A percentile compares a stretch with the other conserved stretches of the same genome.
phyloP scores from a whole-genome alignment of 1,284 basidiomycete species.

The Meira miltonrushii region DNA sequence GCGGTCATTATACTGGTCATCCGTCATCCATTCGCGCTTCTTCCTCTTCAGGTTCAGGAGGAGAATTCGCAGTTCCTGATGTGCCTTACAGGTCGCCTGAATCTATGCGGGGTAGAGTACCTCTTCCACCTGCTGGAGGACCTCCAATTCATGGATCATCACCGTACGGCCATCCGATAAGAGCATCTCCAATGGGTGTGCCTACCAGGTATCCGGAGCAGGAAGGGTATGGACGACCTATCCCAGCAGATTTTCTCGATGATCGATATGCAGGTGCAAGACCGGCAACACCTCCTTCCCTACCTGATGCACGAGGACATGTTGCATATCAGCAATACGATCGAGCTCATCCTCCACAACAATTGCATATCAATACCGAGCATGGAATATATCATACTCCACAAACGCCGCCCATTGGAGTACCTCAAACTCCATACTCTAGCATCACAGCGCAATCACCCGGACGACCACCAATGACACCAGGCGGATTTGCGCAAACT shows the following conservation, averaged over 20 bases:
- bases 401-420: too few relatives aligned
- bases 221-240: neutral
- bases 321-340: neutral
- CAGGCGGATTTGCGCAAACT: too few relatives aligned
- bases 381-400: too few relatives aligned
- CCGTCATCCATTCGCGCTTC: neutral
- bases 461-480: too few relatives aligned
- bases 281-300: neutral
- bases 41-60: neutral
- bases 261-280: neutral
- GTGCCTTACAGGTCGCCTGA: conserved; percentile 9
- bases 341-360: too few relatives aligned
- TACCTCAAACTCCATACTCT: too few relatives aligned
- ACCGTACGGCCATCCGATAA: too few relatives aligned
- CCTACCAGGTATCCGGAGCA: neutral
- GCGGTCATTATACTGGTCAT: too few relatives aligned
- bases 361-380: too few relatives aligned
- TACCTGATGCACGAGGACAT: neutral
- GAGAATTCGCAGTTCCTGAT: conserved; percentile 10
- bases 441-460: too few relatives aligned
- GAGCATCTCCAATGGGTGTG: neutral
- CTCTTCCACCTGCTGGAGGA: neutral
- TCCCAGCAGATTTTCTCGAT: neutral
- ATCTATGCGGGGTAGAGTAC: neutral
- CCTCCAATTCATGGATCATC: too few relatives aligned